Conservation (phyloP, 768 basidiomycete species). For the Butyriboletus loyo region DNA sequence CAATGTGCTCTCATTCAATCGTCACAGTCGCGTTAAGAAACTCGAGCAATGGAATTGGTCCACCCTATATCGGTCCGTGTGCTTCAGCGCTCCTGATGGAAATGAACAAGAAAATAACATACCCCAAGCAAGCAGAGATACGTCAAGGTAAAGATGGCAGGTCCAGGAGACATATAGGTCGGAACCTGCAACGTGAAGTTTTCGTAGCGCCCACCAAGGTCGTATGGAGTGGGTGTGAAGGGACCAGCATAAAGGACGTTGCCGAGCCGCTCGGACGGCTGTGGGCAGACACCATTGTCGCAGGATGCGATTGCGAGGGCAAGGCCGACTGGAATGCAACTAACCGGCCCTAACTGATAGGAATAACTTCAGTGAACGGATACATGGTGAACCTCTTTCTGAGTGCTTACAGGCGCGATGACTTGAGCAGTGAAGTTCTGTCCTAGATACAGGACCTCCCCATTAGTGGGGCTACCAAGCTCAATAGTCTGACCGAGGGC, state of each 20-base stretch:
- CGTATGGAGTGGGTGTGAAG: conserved; percentile 20
- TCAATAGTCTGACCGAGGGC: conserved; percentile 30
- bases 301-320: conserved; percentile 25
- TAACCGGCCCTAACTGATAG: too few relatives aligned
- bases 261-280: conserved; percentile 20
- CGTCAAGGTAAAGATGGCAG: conserved; percentile 29
- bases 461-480: conserved; percentile 21
- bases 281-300: conserved; percentile 21
- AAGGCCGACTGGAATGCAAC: conserved; percentile 32
- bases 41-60: conserved; percentile 26
- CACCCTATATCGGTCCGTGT: conserved; percentile 14
- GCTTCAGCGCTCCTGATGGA: background rate
- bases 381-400: background rate
- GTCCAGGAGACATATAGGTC: conserved; percentile 5
- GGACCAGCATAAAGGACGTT: conserved; percentile 28
- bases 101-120: background rate
- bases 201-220: conserved; percentile 24
- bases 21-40: conserved; percentile 24
- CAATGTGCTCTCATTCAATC: conserved; percentile 5
- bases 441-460: conserved; percentile 16
- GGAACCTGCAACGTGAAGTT: conserved; percentile 26
- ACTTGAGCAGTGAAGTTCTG: conserved; percentile 19
- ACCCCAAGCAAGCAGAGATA: too few relatives aligned
- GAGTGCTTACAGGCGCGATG: conserved; percentile 19
- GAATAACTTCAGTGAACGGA: background rate